A percentile compares a stretch with the other conserved stretches of the same genome.
These are phyloP conservation scores for Wallacemonas sp. DNA, from an alignment of 208 protist genomes.

Conservation along the genomic window DNA sequence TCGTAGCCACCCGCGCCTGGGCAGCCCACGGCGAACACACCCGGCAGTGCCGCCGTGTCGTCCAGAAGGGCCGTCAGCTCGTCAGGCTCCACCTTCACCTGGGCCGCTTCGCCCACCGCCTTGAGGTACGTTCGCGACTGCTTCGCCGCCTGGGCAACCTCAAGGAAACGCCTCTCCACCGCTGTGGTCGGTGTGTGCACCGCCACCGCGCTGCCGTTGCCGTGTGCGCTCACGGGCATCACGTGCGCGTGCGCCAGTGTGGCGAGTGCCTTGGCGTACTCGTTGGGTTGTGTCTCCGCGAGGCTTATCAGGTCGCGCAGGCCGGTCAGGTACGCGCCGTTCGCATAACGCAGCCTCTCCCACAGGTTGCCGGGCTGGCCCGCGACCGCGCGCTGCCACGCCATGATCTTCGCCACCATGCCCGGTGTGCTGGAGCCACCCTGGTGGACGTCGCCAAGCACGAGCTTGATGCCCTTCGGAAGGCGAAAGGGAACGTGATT, in stretches of 20 bases:
- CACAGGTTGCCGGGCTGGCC: conserved; percentile 52
- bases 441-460: conserved; percentile 89
- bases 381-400: conserved; percentile 74
- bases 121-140: conserved; percentile 46
- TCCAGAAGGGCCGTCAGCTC: conserved; percentile 84
- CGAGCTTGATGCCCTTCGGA: conserved; percentile 75
- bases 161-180: conserved; percentile 37
- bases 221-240: not conserved
- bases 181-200: conserved; percentile 9
- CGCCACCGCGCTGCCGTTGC: not conserved
- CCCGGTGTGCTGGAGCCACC: conserved; percentile 93
- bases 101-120: conserved; percentile 81
- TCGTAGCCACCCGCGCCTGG: conserved; percentile 95
- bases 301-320: conserved; percentile 42
- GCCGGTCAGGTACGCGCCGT: conserved; percentile 62
- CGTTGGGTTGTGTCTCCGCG: conserved; percentile 11
- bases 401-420: conserved; percentile 94
- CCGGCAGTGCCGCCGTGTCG: conserved; percentile 73
- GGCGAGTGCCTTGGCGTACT: conserved; percentile 27
- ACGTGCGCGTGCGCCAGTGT: conserved; percentile 12
- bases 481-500: conserved; percentile 65
- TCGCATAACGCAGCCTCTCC: conserved; percentile 59
- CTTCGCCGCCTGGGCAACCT: conserved; percentile 34
- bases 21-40: conserved; percentile 92
- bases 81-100: conserved; percentile 86